Conservation (phyloP, 257 asterid genomes). For the Solanum microdontum region DNA sequence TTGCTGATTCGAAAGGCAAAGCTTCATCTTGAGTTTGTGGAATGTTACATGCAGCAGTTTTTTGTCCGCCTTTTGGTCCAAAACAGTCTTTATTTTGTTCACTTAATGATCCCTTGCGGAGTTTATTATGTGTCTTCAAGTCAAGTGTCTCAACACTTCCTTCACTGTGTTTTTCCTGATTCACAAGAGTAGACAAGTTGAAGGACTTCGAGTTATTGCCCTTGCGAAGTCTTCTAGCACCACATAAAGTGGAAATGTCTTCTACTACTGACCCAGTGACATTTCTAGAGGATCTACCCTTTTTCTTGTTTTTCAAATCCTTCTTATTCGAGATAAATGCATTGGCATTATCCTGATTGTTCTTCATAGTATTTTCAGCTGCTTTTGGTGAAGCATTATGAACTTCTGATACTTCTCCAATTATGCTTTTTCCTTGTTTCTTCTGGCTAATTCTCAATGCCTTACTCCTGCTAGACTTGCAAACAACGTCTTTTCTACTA, state of each 20-base stretch:
- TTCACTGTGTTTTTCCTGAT: constrained; percentile 9
- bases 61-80: constrained; percentile 11
- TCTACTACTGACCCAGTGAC: constrained; percentile 6
- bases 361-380: constrained; percentile 9
- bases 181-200: constrained; percentile 21
- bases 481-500: not conserved
- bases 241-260: constrained; percentile 7
- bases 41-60: constrained; percentile 14
- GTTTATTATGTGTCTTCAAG: constrained; percentile 11
- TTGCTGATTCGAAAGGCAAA: constrained; percentile 11
- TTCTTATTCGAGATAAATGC: constrained; percentile 10
- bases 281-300: not conserved
- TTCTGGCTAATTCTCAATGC: constrained; percentile 13
- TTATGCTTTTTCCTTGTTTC: constrained; percentile 29
- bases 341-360: constrained; percentile 5
- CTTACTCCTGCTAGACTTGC: constrained; percentile 16
- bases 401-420: constrained; percentile 14
- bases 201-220: not conserved
- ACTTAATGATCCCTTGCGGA: constrained; percentile 2
- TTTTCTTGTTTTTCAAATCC: constrained; percentile 10
- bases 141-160: not conserved
- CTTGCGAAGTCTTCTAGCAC: constrained; percentile 13
- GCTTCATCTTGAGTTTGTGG: constrained; percentile 11
- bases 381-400: constrained; percentile 11
- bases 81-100: constrained; percentile 3